Base-by-base conservation (phyloP, 2,329 filamentous ascomycete genomes). In the Ascochyta lentis region DNA sequence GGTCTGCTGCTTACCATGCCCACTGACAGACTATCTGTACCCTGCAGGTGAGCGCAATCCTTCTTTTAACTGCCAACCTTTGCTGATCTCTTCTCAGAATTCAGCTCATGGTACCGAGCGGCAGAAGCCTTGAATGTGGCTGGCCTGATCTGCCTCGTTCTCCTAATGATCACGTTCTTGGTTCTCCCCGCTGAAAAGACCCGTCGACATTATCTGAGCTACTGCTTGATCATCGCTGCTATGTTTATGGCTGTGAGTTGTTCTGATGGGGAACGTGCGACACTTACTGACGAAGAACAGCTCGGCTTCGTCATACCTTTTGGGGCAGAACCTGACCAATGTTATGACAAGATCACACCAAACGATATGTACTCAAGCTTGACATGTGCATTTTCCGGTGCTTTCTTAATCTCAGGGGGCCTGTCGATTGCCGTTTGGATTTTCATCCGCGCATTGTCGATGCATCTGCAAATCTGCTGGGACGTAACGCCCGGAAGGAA, bases 401-500 rank as follows among this genome's bases (percentile, higher is more conserved):
- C 92, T 1, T 88, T 97, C 62, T 79, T 99, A 46, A 84, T 98
- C 46, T 85, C 93, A 27, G 95, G 95, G 49, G 95, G 93, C 39
- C 91, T 93, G 83, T 84, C 86, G 27, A 90, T 88, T 41, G 86
- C 92, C 29, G 87, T 96, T 76, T 99, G 95, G 94, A 85, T 93
- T 61, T 96, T 97, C 73, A 83, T 97, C 57, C 87, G 95, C 60
- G 90, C 94, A 0, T 79, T 98, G 31, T 96, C 92, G 4, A 88
- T 99, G 67, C 95, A 99, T 76, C 86, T 99, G 24, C 95, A 98
- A 76, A 97, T 99, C 62, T 97, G 93, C 80, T 99, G 95, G 95
- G 92, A 98, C 75, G 84, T 96, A 31, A 87, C 94, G 7, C 90
- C 96, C 4, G 95, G 95, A 35, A 85, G 87, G 40, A 90, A 84